A percentile compares a stretch with the other conserved stretches of the same genome.
phyloP scores from a whole-genome alignment of 2,329 filamentous ascomycete species.

The Eurotiales sp. region DNA sequence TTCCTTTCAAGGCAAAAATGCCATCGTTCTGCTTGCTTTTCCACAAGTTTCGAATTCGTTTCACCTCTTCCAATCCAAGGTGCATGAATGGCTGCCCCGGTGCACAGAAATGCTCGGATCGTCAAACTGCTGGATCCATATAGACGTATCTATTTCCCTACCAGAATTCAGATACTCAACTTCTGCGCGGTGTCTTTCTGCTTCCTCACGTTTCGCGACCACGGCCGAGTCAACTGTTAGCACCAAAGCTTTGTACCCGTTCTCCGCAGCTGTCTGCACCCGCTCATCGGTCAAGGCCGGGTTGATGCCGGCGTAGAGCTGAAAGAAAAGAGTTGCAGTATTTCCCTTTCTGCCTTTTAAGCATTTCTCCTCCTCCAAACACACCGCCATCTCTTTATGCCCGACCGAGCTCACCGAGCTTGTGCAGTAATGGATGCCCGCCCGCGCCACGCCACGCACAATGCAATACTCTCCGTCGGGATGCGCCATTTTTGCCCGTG shows the following conservation, averaged over 20 bases:
- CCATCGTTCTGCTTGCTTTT: too few relatives aligned
- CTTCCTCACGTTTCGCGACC: not conserved
- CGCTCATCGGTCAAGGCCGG: conserved; percentile 21
- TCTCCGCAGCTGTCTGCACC: conserved; percentile 21
- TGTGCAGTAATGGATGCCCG: conserved; percentile 23
- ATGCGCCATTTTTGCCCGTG: conserved; percentile 55
- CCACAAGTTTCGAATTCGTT: not conserved
- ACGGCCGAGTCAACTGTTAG: conserved; percentile 31
- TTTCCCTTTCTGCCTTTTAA: conserved; percentile 15
- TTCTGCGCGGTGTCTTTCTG: not conserved
- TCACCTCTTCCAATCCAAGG: not conserved
- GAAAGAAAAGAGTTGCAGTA: conserved; percentile 28
- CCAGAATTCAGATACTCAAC: too few relatives aligned
- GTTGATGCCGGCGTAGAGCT: conserved; percentile 34
- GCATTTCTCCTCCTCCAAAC: conserved; percentile 11
- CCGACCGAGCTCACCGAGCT: conserved; percentile 37
- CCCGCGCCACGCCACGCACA: conserved; percentile 30
- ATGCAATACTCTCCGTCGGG: conserved; percentile 48
- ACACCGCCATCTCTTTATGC: conserved; percentile 30
- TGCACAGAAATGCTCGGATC: too few relatives aligned
- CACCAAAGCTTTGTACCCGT: conserved; percentile 26
- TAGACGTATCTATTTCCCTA: too few relatives aligned
- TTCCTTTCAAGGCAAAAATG: conserved; percentile 55
- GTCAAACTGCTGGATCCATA: too few relatives aligned
- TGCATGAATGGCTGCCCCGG: too few relatives aligned